Base-by-base conservation (phyloP, 768 basidiomycete genomes). In the Lentinus tigrinus region DNA sequence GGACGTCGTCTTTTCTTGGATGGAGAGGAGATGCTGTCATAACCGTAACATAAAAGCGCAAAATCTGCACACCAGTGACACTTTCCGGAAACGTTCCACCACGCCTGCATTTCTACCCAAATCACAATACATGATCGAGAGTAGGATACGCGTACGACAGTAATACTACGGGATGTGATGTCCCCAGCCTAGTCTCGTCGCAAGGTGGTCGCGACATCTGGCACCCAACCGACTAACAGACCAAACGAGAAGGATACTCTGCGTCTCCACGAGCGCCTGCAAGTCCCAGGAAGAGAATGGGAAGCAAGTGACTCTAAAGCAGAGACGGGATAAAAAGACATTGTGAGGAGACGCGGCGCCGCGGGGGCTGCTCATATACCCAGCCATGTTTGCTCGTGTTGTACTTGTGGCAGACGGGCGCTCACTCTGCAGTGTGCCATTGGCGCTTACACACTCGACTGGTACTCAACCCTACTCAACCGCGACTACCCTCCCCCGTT, bases 261-360 rank as follows among this genome's bases (percentile, higher is more conserved):
- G 56, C 64, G 59, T 65, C 61, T 56, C 61, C 64, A 57, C 64
- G 64, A 65, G 64, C 64, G 64, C 64, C 61, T 65, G 64, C 64
- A 56, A 49, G 28, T 63, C 64, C 61, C 64, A 47, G 58, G 52
- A 36, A 46, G 52, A 36, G 42, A 23, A 46, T 47, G 56, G 61
- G 61, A 61, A 60, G 61, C 64, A 65, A 65, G 64, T 65, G 64
- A 65, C 64, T 65, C 64, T 65, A 65, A 53, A 59, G 64, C 64
- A 57, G 64, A 47, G 64, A 65, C 58, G 59, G 47, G n/a, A 61
- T 54, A 31, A 31, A 7, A 31, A 31, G 64, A 65, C 64, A 65
- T 65, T 65, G 64, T 54, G 13, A 46, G 39, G 47, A 52, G 31
- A 31, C n/a, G 6, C 19, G 14, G 10, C 13, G 1, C n/a, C 3